Base-by-base conservation (phyloP, 2,329 filamentous ascomycete genomes). In the Fusarium beomiforme region DNA sequence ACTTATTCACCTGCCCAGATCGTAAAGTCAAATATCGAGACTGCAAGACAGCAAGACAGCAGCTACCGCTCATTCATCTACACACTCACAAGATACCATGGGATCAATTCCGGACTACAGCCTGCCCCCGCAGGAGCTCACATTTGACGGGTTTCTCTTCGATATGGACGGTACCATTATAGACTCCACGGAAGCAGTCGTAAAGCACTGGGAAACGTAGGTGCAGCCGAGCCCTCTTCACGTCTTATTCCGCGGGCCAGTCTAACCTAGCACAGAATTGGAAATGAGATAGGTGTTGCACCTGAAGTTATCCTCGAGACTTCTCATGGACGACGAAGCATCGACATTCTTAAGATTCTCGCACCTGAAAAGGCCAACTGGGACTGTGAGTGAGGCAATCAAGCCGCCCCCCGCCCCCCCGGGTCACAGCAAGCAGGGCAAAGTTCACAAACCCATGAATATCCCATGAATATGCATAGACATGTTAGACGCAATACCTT, bases 281-380 rank as follows among this genome's bases (percentile, higher is more conserved):
- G 92, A 53, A 86, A 88, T 13, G 93, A 97, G 79, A 91, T 98
- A 76, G 93, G 93, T 26, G 91, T 98, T 24, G 89, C 93, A 72
- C 93, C 93, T n/a, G 86, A 91, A 50, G 88, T 92, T 47, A 98
- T 99, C 75, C 87, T 98, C 29, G 88, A 93, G 76, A 97, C 94
- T 13, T 97, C 94, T 8, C 96, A 99, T 81, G 96, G 96, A 68
- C 90, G 95, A 65, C 87, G 96, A 64, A 94, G 91, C 73, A 97
- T 98, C 77, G 96, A 99, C 76, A 90, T 92, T 5, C 86, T 99
- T 64, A 89, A 89, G 79, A 84, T 95, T 31, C 88, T 97, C 64
- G 91, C 93, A 69, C 92, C 94, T 19, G 90, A 93, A 74, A 93
- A 94, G 79, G 96, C 96, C 43, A 98, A 92, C 75, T 95, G 93